phyloP scores from a whole-genome alignment of 2,329 filamentous ascomycete species.

The Metarhizium brunneum region DNA sequence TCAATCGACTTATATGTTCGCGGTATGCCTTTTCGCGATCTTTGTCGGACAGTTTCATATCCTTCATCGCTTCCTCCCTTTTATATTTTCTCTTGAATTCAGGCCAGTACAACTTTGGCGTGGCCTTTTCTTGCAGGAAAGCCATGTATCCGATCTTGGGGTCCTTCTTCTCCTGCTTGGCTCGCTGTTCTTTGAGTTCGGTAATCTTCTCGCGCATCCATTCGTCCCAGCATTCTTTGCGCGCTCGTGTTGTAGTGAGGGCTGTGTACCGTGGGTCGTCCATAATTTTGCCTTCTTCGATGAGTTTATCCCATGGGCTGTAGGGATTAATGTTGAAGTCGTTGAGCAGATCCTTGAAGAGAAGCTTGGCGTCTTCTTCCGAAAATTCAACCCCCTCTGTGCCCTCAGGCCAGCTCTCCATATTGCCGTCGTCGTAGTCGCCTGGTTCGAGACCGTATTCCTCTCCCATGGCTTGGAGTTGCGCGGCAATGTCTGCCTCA shows the following conservation, averaged over 20 bases:
- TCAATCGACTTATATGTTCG: constrained; percentile 60
- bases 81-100: constrained; percentile 91
- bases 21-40: constrained; percentile 74
- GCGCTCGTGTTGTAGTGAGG: constrained; percentile 68
- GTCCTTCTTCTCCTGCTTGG: constrained; percentile 70
- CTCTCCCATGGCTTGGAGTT: constrained; percentile 80
- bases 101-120: constrained; percentile 90
- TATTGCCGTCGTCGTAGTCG: constrained; percentile 60
- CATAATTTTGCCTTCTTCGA: constrained; percentile 73
- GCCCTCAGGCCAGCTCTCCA: constrained; percentile 58
- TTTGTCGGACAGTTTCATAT: constrained; percentile 60
- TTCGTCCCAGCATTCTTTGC: constrained; percentile 73
- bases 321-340: constrained; percentile 80
- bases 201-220: constrained; percentile 77
- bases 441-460: constrained; percentile 72
- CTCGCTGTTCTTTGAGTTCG: constrained; percentile 60
- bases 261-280: constrained; percentile 83
- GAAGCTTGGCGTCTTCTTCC: constrained; percentile 62
- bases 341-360: constrained; percentile 81
- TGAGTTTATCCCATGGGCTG: constrained; percentile 80
- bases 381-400: constrained; percentile 62
- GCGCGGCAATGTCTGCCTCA: constrained; percentile 89
- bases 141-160: constrained; percentile 74
- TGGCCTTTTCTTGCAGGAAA: constrained; percentile 74
- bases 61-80: constrained; percentile 72